Conservation (phyloP, 2,329 filamentous ascomycete genomes). For the Clathrospora elynae region DNA sequence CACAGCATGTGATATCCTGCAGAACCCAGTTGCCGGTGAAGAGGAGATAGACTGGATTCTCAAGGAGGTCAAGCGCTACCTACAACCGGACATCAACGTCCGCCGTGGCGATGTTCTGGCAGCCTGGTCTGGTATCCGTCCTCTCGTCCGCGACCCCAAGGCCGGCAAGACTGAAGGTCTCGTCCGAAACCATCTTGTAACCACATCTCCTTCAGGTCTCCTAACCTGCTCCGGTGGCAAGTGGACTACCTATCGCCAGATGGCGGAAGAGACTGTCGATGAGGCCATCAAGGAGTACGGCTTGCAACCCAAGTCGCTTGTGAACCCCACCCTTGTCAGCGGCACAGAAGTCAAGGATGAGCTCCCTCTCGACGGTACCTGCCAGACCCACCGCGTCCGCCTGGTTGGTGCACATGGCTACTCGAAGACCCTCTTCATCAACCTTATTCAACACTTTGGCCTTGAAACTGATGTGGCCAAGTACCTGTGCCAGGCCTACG, state of each 20-base stretch:
- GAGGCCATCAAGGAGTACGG: constrained; percentile 73
- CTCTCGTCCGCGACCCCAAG: constrained; percentile 83
- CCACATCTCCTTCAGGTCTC: constrained; percentile 77
- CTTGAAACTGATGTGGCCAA: constrained; percentile 90
- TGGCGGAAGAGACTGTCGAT: constrained; percentile 89
- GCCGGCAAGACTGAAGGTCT: constrained; percentile 85
- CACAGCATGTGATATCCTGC: constrained; percentile 71
- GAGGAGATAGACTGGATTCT: constrained; percentile 89
- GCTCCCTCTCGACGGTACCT: constrained; percentile 71
- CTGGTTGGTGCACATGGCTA: constrained; percentile 84
- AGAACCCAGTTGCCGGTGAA: constrained; percentile 77
- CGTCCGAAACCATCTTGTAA: constrained; percentile 83
- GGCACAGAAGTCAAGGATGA: constrained; percentile 75
- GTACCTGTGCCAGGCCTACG: constrained; percentile 85
- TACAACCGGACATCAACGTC: constrained; percentile 83
- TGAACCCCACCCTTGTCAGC: constrained; percentile 68
- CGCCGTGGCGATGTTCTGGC: constrained; percentile 85
- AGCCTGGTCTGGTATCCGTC: constrained; percentile 87
- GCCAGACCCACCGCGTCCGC: constrained; percentile 82
- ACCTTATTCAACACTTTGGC: constrained; percentile 90
- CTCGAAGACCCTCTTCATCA: constrained; percentile 91
- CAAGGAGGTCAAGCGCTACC: constrained; percentile 78
- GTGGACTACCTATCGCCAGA: constrained; percentile 92
- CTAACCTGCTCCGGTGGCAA: constrained; percentile 87
- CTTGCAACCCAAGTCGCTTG: constrained; percentile 62